Base-by-base conservation (phyloP, 2,329 filamentous ascomycete genomes). In the Pleomassaria siparia region DNA sequence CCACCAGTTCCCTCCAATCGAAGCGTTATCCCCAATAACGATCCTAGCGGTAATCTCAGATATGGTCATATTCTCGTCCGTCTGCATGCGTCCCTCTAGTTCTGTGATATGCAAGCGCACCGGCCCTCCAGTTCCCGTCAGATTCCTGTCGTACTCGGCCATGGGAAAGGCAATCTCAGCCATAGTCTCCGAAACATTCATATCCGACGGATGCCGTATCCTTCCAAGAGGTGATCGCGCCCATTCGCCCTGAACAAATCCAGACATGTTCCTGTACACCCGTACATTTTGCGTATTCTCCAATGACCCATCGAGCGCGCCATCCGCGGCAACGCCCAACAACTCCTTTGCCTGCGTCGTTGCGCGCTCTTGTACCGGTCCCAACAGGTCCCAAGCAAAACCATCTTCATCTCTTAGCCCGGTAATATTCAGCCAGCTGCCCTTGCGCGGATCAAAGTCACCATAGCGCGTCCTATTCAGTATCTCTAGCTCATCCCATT, bases 261-360 rank as follows among this genome's bases (percentile, higher is more conserved):
- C 88, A 2, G 89, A 91, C 5, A 88, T 80, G 64, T 95, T 92
- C 63, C 81, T 81, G 78, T 91, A 95, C n/a, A 86, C 74, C 1
- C 80, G 77, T 44, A 87, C 71, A 6, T 75, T 69, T 42, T 61
- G 53, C 10, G 49, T 44, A 2, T 54, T 59, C 12, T 74, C 73
- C 28, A 75, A 66, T 2, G 73, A 69, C 2, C 72, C 66, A 21
- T 68, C 55, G 16, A 63, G 56, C 11, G 67, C 51, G 15, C 55
- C 58, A 20, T 57, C 60, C 45, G 59, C 55, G 26, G 41, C 44
- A 21, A 71, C 66, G 16, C 74, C 73, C 20, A 77, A 54, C 30
- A 72, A 59, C 44, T 69, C 63, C 41, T 62, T 61, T 16, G 79
- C 64, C 53, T 80, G 85, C 56, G 84, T 76, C 46, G 81, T 75